Conservation (phyloP, 306 rosid species). For the Ormosia semicastrata region DNA sequence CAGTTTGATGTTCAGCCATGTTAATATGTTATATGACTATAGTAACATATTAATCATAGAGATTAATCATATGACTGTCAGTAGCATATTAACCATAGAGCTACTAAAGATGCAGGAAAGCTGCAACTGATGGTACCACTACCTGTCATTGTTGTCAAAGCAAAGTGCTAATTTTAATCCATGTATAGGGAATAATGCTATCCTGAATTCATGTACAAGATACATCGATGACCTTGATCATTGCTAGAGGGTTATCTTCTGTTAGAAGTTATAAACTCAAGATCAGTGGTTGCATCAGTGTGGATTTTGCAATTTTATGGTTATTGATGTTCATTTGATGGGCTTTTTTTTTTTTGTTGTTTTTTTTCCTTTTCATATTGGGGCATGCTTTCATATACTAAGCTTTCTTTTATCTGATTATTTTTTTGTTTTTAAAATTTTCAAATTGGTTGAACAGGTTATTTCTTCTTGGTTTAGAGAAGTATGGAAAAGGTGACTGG, state of each 20-base stretch:
- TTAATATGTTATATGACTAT: neutral
- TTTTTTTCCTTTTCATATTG: neutral
- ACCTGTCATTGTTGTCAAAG: neutral
- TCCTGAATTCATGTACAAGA: neutral
- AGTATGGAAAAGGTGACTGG: constrained; percentile 92
- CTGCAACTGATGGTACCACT: neutral
- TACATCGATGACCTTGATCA: neutral
- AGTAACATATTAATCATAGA: neutral
- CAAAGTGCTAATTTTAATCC: neutral
- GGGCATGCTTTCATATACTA: constrained; percentile 4
- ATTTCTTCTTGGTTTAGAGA: constrained; percentile 83
- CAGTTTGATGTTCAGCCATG: neutral
- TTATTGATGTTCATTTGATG: neutral
- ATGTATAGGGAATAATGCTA: neutral
- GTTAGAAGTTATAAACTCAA: neutral
- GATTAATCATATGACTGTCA: neutral
- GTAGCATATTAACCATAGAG: neutral
- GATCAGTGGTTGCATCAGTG: neutral
- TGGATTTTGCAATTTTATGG: neutral
- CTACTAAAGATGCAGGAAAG: neutral
- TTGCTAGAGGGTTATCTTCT: neutral
- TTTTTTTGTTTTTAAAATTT: neutral
- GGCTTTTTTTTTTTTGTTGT: neutral
- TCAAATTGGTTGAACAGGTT: constrained; percentile 45
- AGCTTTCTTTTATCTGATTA: neutral